Evolutionary conservation across 2,329 filamentous ascomycete genomes (phyloP).

Genomic region (Apiospora arundinis): DNA sequence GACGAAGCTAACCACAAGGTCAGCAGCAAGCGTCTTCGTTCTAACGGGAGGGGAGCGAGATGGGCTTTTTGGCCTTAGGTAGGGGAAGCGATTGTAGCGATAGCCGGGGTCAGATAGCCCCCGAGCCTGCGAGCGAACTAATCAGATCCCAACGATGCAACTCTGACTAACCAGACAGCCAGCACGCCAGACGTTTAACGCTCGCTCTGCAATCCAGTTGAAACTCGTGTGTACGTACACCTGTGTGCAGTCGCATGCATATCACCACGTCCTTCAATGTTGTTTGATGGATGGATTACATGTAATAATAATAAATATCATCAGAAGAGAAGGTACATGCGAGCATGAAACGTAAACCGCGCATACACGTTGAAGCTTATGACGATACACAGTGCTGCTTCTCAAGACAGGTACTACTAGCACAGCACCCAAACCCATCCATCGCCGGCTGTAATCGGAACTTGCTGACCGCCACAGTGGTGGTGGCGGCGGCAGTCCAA

Average conservation of each 20-base stretch:
- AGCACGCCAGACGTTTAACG: conserved; percentile 12
- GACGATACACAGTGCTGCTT: neutral
- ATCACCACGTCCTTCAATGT: neutral
- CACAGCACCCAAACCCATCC: neutral
- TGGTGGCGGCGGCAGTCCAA: neutral
- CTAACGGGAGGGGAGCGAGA: conserved; percentile 3
- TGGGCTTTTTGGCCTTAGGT: conserved; percentile 2
- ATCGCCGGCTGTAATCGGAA: neutral
- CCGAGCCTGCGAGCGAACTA: neutral
- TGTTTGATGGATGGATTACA: neutral
- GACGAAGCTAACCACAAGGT: conserved; percentile 7
- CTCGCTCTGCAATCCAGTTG: neutral
- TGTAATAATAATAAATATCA: neutral
- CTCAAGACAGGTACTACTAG: neutral
- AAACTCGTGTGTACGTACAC: neutral
- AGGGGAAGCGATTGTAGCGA: conserved; percentile 4
- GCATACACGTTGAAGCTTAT: neutral
- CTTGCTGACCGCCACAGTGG: conserved; percentile 12
- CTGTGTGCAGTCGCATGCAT: neutral
- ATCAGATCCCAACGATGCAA: conserved; percentile 13
- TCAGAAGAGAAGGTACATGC: neutral
- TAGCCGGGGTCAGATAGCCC: conserved; percentile 10
- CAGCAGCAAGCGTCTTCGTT: conserved; percentile 15
- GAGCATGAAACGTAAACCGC: neutral
- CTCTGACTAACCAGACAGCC: conserved; percentile 5